These are phyloP conservation scores for Nitzschia palea DNA, from an alignment of 108 stramenopile species.

Conservation along the genomic window DNA sequence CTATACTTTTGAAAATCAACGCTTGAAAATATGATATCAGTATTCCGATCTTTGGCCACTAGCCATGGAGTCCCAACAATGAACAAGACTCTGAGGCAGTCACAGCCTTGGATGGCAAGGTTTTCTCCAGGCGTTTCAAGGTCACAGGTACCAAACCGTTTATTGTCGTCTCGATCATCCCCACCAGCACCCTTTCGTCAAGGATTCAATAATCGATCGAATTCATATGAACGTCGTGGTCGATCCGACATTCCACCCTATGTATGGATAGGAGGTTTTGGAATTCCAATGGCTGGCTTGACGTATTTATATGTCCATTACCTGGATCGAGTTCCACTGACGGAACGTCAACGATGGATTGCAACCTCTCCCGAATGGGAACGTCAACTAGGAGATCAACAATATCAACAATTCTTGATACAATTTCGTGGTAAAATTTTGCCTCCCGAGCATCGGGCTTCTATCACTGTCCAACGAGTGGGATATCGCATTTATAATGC, in stretches of 20 bases:
- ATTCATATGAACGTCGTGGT: conserved; percentile 3
- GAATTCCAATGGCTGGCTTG: conserved; percentile 32
- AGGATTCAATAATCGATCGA: not conserved
- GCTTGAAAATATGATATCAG: no score
- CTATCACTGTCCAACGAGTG: conserved; percentile 65
- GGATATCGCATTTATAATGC: conserved; percentile 73
- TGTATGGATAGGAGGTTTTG: conserved; percentile 33
- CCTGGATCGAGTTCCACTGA: conserved; percentile 71
- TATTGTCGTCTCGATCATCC: not conserved
- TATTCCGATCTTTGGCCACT: no score
- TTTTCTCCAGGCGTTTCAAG: no score
- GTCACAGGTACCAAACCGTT: not conserved
- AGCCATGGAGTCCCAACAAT: no score
- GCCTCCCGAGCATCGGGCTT: conserved; percentile 65
- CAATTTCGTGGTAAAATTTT: conserved; percentile 51
- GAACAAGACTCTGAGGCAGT: no score
- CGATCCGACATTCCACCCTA: conserved; percentile 41
- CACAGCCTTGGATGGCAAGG: no score
- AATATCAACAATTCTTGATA: conserved; percentile 56
- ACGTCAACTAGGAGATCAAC: conserved; percentile 53
- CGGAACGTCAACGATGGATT: conserved; percentile 66
- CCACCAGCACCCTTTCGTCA: conserved; percentile 1
- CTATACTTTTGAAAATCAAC: no score
- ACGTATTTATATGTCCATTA: conserved; percentile 53
- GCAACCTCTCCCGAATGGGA: conserved; percentile 62